Evolutionary conservation across 164 flowering plant species (phyloP), one percentile per base, ranked within the genome.

Genomic region (Warburgia ugandensis): DNA sequence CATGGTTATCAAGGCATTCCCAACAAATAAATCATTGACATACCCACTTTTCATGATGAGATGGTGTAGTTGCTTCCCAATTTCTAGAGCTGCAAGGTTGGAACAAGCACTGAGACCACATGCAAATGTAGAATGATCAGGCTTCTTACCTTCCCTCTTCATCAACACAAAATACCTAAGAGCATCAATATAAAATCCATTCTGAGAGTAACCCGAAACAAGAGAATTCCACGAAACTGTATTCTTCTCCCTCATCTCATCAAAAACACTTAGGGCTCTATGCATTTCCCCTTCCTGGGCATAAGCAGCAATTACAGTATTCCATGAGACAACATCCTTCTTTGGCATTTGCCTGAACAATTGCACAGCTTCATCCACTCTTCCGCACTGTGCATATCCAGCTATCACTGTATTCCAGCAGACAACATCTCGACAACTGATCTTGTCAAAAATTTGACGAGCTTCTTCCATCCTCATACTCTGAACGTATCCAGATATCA

Each of bases 191-290:
- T 45, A 53, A n/a, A 46, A 20, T 33, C 58, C 54, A 17, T 54
- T 48, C 48, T 52, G 62, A 42, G 62, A 41, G 10, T 21, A 58
- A 17, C 62, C 62, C 27, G 62, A 50, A 41, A 58, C 38, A 10
- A 58, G 49, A 31, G 62, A 50, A 35, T 50, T 58, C 49, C 62
- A 50, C 25, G 55, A 50, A 23, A 44, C 62, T 16, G 65, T 13
- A 60, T 85, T 87, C n/a, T 82, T 84, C 6, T 75, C 61, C 32
- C 86, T 84, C 60, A 56, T 56, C 53, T 39, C 38, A 3, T 48
- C 27, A 22, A 48, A 56, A 29, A 56, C 8, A 21, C 2, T 22
- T 8, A 38, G 53, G 29, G 60, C 54, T 39, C 29, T 39, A 29
- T 48, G 21, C 60, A 56, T 48, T 19, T 56, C 23, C 22, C 53